These are phyloP conservation scores for Mediolabrus comicus DNA, from an alignment of 108 stramenopile genomes.

Conservation along the genomic window DNA sequence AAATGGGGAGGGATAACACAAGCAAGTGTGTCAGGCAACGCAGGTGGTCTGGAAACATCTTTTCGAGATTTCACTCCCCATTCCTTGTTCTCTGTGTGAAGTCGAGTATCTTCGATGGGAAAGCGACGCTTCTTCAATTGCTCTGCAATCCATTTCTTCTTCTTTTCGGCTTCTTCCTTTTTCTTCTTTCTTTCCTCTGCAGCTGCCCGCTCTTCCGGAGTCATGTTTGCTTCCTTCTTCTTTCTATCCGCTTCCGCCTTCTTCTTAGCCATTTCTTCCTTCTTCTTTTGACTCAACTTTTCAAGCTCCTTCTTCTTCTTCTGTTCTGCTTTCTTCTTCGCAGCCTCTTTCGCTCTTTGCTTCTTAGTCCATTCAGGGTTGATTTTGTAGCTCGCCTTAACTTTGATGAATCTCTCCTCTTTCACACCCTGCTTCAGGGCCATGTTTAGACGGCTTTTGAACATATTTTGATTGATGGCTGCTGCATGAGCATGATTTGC, in stretches of 20 bases:
- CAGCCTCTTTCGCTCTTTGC: slow-evolving; percentile 51
- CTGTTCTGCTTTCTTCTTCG: slow-evolving; percentile 42
- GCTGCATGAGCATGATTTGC: slow-evolving; percentile 38
- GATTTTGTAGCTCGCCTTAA: slow-evolving; percentile 74
- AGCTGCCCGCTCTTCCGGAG: slow-evolving; percentile 30
- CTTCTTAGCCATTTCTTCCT: slow-evolving; percentile 32
- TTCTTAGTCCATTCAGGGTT: slow-evolving; percentile 56
- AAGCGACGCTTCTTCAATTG: slow-evolving; percentile 66
- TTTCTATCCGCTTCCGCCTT: slow-evolving; percentile 26
- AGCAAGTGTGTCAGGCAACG: slow-evolving; percentile 48
- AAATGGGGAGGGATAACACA: slow-evolving; percentile 32
- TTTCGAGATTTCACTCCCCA: slow-evolving; percentile 57
- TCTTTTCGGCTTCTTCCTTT: slow-evolving; percentile 35
- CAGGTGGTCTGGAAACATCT: slow-evolving; percentile 53
- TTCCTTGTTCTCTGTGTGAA: slow-evolving; percentile 81
- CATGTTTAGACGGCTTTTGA: slow-evolving; percentile 48
- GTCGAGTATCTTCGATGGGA: slow-evolving; percentile 79
- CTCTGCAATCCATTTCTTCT: slow-evolving; percentile 53
- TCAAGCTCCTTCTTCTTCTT: slow-evolving; percentile 47
- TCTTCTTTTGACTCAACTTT: slow-evolving; percentile 18
- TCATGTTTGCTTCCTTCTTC: slow-evolving; percentile 28
- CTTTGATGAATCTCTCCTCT: slow-evolving; percentile 62
- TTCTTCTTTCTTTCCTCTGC: slow-evolving; percentile 7
- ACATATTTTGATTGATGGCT: slow-evolving; percentile 42
- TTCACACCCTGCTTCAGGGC: slow-evolving; percentile 69